A percentile compares a stretch with the other conserved stretches of the same genome.
phyloP scores from a whole-genome alignment of 768 basidiomycete species.

The Porphyrellus cyaneotinctus region DNA sequence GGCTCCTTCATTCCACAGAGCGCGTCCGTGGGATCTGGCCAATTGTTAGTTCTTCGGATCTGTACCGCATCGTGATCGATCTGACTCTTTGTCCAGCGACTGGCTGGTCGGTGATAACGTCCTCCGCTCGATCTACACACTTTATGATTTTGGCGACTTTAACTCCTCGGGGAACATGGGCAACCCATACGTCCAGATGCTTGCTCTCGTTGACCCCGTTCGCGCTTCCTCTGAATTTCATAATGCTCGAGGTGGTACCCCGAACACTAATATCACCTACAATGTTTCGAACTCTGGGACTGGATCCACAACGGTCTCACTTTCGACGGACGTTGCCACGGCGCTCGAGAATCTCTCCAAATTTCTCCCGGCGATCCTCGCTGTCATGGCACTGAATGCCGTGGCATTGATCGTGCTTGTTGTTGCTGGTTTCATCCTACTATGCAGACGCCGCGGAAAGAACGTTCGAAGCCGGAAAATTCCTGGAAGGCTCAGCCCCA shows the following conservation, averaged over 20 bases:
- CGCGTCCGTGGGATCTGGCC: slow-evolving; percentile 52
- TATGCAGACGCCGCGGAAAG: slow-evolving; percentile 48
- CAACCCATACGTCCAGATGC: slow-evolving; percentile 72
- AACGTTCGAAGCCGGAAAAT: slow-evolving; percentile 33
- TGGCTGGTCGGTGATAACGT: slow-evolving; percentile 82
- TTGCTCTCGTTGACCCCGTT: slow-evolving; percentile 65
- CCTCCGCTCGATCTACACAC: slow-evolving; percentile 74
- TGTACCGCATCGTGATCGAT: background rate
- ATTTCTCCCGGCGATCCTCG: slow-evolving; percentile 72
- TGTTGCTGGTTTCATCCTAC: slow-evolving; percentile 48
- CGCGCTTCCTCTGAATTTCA: slow-evolving; percentile 72
- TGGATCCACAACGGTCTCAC: slow-evolving; percentile 43
- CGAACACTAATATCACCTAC: slow-evolving; percentile 67
- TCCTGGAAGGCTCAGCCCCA: slow-evolving; percentile 49
- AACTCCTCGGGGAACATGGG: slow-evolving; percentile 61
- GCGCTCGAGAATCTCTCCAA: slow-evolving; percentile 60
- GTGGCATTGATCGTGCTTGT: slow-evolving; percentile 58
- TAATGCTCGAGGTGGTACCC: slow-evolving; percentile 56
- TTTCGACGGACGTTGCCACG: slow-evolving; percentile 55
- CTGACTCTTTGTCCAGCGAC: slow-evolving; percentile 46
- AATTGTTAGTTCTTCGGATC: slow-evolving; percentile 52
- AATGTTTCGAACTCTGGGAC: slow-evolving; percentile 43
- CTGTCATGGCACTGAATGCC: slow-evolving; percentile 73
- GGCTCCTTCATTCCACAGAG: slow-evolving; percentile 73
- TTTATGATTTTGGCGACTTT: slow-evolving; percentile 85